A percentile compares a stretch with the other conserved stretches of the same genome.
Evolutionary conservation across 2,329 filamentous ascomycete genomes (phyloP).

Genomic region (Coniochaeta ligniaria): DNA sequence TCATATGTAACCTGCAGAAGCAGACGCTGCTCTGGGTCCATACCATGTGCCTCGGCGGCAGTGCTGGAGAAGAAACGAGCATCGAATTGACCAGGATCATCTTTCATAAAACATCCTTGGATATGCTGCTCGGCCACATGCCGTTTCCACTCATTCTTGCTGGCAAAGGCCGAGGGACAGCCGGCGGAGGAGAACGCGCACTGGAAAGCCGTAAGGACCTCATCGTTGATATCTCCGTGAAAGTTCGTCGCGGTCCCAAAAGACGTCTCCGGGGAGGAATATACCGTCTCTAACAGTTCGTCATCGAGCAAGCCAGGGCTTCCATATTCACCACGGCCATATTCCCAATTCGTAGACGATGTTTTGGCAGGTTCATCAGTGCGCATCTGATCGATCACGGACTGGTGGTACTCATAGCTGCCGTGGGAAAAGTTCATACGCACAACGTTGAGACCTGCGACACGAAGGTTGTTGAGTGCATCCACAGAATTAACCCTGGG

Average conservation of each 20-base stretch:
- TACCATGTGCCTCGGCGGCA: no score
- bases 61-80: no score
- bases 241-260: background rate
- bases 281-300: background rate
- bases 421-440: slow-evolving; percentile 99
- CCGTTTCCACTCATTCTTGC: background rate
- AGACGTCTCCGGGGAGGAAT: background rate
- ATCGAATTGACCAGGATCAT: no score
- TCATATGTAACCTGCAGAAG: no score
- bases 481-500: slow-evolving; percentile 98
- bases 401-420: slow-evolving; percentile 85
- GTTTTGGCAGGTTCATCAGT: no score
- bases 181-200: background rate
- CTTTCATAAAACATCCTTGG: no score
- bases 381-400: slow-evolving; percentile 92
- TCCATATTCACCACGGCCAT: background rate
- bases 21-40: no score
- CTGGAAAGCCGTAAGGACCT: background rate
- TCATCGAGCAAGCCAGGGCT: background rate
- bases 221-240: background rate
- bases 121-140: background rate
- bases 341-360: no score
- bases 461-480: slow-evolving; percentile 90
- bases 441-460: slow-evolving; percentile 90
- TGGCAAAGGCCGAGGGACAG: background rate